phyloP scores from a whole-genome alignment of 768 basidiomycete genomes.

The Russula foetens region DNA sequence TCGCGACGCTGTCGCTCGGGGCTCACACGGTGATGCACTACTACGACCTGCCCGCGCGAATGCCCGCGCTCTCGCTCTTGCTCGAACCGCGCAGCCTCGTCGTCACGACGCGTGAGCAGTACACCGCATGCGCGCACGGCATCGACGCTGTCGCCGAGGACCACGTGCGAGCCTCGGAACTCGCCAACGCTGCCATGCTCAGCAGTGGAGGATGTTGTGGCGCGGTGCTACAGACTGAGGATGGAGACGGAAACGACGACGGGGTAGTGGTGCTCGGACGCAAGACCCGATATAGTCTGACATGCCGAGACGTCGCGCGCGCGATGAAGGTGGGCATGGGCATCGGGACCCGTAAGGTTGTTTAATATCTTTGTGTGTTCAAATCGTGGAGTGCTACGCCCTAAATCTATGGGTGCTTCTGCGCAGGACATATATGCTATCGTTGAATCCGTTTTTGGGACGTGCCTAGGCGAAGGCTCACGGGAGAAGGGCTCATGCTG shows the following conservation, averaged over 20 bases:
- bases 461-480: too few species aligned
- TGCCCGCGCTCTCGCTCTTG: conserved; percentile 62
- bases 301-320: conserved; percentile 74
- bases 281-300: conserved; percentile 66
- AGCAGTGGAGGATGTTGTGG: conserved; percentile 31
- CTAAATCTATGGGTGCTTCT: too few species aligned
- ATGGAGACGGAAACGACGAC: conserved; percentile 32
- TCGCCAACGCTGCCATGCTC: conserved; percentile 57
- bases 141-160: conserved; percentile 57
- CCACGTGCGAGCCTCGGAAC: conserved; percentile 24
- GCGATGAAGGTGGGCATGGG: conserved; percentile 28
- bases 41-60: conserved; percentile 57
- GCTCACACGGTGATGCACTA: conserved; percentile 82
- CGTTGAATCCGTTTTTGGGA: too few species aligned
- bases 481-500: too few species aligned
- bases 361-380: too few species aligned
- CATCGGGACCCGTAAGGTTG: background rate
- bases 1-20: conserved; percentile 84
- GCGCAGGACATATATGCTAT: too few species aligned
- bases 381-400: too few species aligned
- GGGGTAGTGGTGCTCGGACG: conserved; percentile 37
- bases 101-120: conserved; percentile 63
- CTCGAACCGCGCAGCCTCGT: conserved; percentile 83
- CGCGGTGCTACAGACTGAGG: conserved; percentile 22
- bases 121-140: conserved; percentile 72